Evolutionary conservation across 306 rosid species (phyloP).

Genomic region (Glycyrrhiza uralensis): DNA sequence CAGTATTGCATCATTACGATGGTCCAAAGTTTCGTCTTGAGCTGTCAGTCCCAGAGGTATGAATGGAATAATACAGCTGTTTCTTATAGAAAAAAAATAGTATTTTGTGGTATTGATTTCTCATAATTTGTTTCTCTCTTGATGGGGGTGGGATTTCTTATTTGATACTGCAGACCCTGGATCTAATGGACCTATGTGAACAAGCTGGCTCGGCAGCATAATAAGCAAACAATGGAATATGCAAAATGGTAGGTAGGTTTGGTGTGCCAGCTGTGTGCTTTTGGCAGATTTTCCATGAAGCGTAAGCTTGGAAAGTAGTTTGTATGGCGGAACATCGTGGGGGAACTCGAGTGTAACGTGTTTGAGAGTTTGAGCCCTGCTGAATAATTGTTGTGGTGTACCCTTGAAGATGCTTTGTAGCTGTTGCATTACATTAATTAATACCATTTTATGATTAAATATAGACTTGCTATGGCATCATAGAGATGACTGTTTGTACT

Average conservation of each 20-base stretch:
- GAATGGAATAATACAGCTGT: not conserved
- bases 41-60: slow-evolving; percentile 96
- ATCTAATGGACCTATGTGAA: slow-evolving; percentile 86
- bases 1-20: slow-evolving; percentile 95
- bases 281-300: slow-evolving; percentile 76
- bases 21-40: slow-evolving; percentile 99
- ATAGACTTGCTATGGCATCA: slow-evolving; percentile 30
- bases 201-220: slow-evolving; percentile 87
- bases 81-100: not conserved
- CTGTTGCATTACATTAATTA: slow-evolving; percentile 38
- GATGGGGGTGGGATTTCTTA: slow-evolving; percentile 2
- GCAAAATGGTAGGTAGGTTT: slow-evolving; percentile 45
- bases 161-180: slow-evolving; percentile 72
- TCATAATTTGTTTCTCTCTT: not conserved
- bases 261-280: slow-evolving; percentile 61
- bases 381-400: slow-evolving; percentile 53
- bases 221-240: slow-evolving; percentile 40
- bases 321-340: slow-evolving; percentile 33
- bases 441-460: slow-evolving; percentile 35
- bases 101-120: not conserved
- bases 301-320: slow-evolving; percentile 87
- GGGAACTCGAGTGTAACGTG: slow-evolving; percentile 31
- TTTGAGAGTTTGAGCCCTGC: slow-evolving; percentile 42
- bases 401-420: slow-evolving; percentile 43
- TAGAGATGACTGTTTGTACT: slow-evolving; percentile 34